These are phyloP conservation scores for Echeveria elegans DNA, from an alignment of 164 flowering plant genomes.

Conservation along the genomic window DNA sequence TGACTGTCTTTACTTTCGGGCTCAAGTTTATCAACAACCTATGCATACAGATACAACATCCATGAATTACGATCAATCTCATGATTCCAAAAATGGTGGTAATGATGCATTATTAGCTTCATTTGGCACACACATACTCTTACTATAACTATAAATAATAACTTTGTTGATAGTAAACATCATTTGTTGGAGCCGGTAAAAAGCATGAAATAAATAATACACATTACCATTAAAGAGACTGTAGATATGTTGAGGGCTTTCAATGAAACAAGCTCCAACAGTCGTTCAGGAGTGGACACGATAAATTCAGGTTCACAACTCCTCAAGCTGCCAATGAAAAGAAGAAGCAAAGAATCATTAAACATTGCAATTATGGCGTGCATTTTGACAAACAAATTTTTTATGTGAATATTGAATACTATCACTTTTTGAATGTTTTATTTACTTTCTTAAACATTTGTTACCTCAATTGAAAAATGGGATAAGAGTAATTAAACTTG, in stretches of 20 bases:
- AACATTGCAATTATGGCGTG: too few species aligned
- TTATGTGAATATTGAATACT: too few species aligned
- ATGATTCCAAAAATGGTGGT: neutral
- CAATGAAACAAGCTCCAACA: constrained; percentile 63
- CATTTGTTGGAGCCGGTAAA: neutral
- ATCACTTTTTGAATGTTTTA: too few species aligned
- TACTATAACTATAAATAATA: neutral
- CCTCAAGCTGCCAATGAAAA: constrained; percentile 41
- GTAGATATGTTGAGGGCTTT: constrained; percentile 64
- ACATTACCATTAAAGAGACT: constrained; percentile 65
- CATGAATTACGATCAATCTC: neutral
- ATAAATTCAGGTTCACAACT: constrained; percentile 93
- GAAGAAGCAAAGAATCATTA: neutral
- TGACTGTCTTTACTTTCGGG: constrained; percentile 21
- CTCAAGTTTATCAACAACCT: constrained; percentile 73
- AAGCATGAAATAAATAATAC: neutral
- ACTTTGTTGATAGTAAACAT: neutral
- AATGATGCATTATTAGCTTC: neutral
- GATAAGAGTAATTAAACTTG: too few species aligned
- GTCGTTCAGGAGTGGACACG: constrained; percentile 82
- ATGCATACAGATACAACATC: neutral
- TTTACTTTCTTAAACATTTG: too few species aligned
- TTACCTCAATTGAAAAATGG: too few species aligned
- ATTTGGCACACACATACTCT: neutral
- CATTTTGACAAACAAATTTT: too few species aligned